Conservation (phyloP, 2,329 filamentous ascomycete species). For the Penicillium occitanis region DNA sequence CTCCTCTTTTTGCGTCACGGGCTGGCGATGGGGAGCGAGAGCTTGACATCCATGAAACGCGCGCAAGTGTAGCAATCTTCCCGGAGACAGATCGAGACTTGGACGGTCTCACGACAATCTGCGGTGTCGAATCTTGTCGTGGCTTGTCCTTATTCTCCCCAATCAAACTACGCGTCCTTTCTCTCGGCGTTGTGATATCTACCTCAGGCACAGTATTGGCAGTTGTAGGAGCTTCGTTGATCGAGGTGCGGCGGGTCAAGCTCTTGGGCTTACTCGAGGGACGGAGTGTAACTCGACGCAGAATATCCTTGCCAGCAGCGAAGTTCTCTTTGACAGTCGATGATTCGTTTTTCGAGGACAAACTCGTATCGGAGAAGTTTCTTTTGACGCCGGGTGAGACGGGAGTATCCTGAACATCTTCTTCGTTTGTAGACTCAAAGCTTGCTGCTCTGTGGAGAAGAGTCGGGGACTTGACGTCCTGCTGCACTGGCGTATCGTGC, state of each 20-base stretch:
- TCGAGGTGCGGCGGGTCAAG: constrained; percentile 28
- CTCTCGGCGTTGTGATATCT: constrained; percentile 1
- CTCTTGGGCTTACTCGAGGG: constrained; percentile 34
- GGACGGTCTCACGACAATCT: constrained; percentile 30
- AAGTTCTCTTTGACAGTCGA: constrained; percentile 41
- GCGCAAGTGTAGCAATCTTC: constrained; percentile 51
- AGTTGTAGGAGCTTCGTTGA: background rate
- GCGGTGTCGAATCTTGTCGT: background rate
- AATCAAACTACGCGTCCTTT: background rate
- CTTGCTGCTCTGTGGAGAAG: constrained; percentile 57
- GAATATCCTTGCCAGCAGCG: constrained; percentile 42
- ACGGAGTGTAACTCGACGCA: constrained; percentile 43
- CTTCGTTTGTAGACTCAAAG: constrained; percentile 55
- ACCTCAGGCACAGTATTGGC: background rate
- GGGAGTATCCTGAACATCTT: constrained; percentile 33
- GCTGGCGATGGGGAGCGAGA: constrained; percentile 26
- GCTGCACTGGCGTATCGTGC: background rate
- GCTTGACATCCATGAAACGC: constrained; percentile 51
- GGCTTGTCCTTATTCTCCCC: constrained; percentile 8
- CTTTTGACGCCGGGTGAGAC: constrained; percentile 45
- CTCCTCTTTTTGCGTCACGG: constrained; percentile 26
- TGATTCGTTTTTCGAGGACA: constrained; percentile 38
- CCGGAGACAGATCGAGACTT: constrained; percentile 52
- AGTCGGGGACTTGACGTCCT: constrained; percentile 14
- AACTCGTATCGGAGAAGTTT: constrained; percentile 52